Evolutionary conservation across 2,329 filamentous ascomycete species (phyloP), one percentile per base, ranked within the genome.

Genomic region (Colletotrichum cuscutae): DNA sequence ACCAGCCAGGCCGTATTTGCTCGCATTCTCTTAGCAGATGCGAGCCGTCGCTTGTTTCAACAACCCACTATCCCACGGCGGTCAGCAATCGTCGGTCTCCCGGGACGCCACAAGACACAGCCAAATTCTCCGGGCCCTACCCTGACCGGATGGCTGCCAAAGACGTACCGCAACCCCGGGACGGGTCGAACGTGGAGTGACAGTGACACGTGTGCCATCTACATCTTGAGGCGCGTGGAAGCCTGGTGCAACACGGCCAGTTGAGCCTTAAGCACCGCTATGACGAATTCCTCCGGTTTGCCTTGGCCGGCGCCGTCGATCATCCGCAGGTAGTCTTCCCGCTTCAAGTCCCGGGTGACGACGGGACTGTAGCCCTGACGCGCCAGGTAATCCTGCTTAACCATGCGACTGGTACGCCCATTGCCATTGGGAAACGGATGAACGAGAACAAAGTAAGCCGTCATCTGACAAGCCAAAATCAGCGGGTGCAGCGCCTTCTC

Each of bases 371-470:
- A 76, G 30, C 75, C 77, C 65, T 78, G 75, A 22, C 76, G 74
- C 28, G 76, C 64, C 62, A 79, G 30, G 56, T 77, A 76, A 57
- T 77, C 76, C n/a, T 77, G 76, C 73, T 76, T 73, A 22, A 77
- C 28, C 65, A 77, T 73, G 22, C 76, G 69, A 32, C 70, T 73
- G 54, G 74, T 52, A 28, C 77, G 72, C 15, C 76, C 77, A 19
- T 78, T 78, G 8, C 76, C 76, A 67, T 78, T 74, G 26, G 72
- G 58, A 57, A 78, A 77, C 37, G 77, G 77, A 59, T 78, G 72
- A 57, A 77, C 67, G 30, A 70, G 53, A 5, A 72, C 46, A 54
- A 76, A 76, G 58, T 77, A 77, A 8, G 67, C 72, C 32, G 65
- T 73, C 26, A 74, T 28, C 52, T 78, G 75, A 32, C 76, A 74